A percentile compares a stretch with the other conserved stretches of the same genome.
Conservation (phyloP, 441 rosid species). For the Aquilaria agallochum region DNA sequence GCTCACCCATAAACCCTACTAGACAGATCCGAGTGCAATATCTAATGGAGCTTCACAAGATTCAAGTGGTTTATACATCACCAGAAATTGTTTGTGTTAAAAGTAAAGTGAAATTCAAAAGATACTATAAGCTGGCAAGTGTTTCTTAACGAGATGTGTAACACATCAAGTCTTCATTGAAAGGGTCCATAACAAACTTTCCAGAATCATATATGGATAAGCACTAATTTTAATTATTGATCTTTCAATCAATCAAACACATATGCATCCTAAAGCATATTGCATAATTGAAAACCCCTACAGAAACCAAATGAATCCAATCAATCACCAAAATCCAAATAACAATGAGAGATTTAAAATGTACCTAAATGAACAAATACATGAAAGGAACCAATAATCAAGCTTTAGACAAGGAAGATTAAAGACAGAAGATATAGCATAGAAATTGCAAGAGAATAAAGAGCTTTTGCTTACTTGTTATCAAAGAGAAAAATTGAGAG, state of each 20-base stretch:
- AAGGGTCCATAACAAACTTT: slow-evolving; percentile 6
- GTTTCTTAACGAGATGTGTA: too few species aligned
- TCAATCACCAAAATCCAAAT: slow-evolving; percentile 16
- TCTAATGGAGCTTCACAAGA: too few species aligned
- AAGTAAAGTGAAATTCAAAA: too few species aligned
- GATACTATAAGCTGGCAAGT: too few species aligned
- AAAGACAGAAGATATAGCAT: slow-evolving; percentile 18
- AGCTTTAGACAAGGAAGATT: slow-evolving; percentile 12
- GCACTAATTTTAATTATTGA: slow-evolving; percentile 1
- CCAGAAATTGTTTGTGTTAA: too few species aligned
- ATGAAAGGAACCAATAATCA: slow-evolving; percentile 15
- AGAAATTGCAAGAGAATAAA: slow-evolving; percentile 5
- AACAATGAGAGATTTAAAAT: slow-evolving; percentile 8
- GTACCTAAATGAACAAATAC: slow-evolving; percentile 21
- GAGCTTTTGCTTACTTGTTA: slow-evolving; percentile 13
- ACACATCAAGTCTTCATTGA: background rate
- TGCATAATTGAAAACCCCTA: too few species aligned
- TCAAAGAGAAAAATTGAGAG: slow-evolving; percentile 11
- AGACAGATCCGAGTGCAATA: too few species aligned
- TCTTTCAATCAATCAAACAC: slow-evolving; percentile 7
- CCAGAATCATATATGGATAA: slow-evolving; percentile 12
- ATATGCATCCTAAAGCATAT: background rate
- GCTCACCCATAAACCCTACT: too few species aligned
- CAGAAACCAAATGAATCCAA: slow-evolving; percentile 10
- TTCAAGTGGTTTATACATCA: too few species aligned